phyloP scores from a whole-genome alignment of 148 eudicot genomes.

The Drosera capensis region DNA sequence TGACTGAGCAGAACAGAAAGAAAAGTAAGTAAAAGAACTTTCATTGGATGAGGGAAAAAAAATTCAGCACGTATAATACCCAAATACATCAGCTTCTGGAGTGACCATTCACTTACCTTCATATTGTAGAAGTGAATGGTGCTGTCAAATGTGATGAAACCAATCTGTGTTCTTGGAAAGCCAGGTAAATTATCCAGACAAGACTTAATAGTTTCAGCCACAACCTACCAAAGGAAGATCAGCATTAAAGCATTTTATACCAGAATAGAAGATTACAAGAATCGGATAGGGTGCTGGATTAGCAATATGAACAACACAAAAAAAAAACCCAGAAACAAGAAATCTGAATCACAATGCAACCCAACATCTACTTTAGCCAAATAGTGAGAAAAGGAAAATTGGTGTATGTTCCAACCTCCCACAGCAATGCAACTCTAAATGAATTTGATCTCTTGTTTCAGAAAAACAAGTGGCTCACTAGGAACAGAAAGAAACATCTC shows the following conservation, averaged over 20 bases:
- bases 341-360: no score
- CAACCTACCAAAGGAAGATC: constrained; percentile 36
- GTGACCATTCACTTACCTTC: constrained; percentile 54
- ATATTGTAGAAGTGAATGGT: constrained; percentile 85
- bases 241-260: background rate
- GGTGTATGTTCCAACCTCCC: no score
- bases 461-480: no score
- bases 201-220: constrained; percentile 82
- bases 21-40: constrained; percentile 12
- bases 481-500: no score
- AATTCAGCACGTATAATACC: background rate
- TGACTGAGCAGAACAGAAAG: constrained; percentile 46
- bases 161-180: constrained; percentile 81
- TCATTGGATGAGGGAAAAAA: background rate
- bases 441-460: no score
- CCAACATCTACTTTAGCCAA: no score
- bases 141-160: constrained; percentile 95
- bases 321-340: no score
- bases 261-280: background rate
- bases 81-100: no score
- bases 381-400: no score
- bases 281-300: background rate
- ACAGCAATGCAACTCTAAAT: no score
- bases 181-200: constrained; percentile 85
- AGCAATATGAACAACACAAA: no score